Evolutionary conservation across 139 green algal species (phyloP).

Genomic region (Volvox reticuliferus): DNA sequence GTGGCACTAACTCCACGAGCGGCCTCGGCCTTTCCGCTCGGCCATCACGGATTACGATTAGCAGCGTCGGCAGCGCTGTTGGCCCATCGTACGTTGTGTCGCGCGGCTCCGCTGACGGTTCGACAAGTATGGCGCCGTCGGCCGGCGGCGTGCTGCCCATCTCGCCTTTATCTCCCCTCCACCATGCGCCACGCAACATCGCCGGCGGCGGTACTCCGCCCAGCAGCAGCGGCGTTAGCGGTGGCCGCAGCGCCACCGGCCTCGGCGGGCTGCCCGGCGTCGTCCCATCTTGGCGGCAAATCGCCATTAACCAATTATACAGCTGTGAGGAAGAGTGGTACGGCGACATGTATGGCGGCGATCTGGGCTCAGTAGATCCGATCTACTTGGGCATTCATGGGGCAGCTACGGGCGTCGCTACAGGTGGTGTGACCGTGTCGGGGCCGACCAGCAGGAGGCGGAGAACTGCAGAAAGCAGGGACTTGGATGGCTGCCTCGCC

Average conservation of each 20-base stretch:
- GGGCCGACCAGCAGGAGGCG: not conserved
- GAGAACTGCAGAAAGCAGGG: not conserved
- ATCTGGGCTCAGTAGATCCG: not conserved
- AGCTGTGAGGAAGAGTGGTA: not conserved
- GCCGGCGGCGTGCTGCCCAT: not conserved
- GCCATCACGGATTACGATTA: not conserved
- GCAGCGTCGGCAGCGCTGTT: constrained; percentile 1
- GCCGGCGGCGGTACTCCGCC: no score
- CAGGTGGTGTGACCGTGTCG: not conserved
- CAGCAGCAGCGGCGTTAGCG: not conserved
- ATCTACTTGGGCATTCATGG: not conserved
- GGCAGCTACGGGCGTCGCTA: not conserved
- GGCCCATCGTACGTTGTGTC: not conserved
- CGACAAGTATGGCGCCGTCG: not conserved
- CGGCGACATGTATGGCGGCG: not conserved
- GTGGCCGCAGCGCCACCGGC: not conserved
- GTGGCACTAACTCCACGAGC: no score
- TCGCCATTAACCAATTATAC: constrained; percentile 39
- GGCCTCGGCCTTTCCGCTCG: not conserved
- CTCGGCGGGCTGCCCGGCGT: constrained; percentile 18
- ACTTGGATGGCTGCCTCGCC: no score
- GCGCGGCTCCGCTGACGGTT: not conserved
- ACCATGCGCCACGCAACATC: not conserved
- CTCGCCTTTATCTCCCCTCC: not conserved
- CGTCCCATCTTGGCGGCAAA: constrained; percentile 36